Base-by-base conservation (phyloP, 805 yeast species). In the Cyberlindnera suaveolens region DNA sequence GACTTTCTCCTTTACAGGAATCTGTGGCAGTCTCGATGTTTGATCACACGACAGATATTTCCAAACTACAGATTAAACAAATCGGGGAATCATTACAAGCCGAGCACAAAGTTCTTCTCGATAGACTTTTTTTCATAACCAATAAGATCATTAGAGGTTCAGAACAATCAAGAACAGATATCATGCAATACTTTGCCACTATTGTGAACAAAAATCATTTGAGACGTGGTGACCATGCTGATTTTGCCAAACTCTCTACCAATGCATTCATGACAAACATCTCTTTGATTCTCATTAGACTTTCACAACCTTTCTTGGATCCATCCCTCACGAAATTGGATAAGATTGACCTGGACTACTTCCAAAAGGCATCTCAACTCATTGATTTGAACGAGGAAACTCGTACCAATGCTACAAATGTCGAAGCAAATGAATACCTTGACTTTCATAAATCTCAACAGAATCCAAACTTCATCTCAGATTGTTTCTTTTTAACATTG, bases 241-340 rank as follows among this genome's bases (percentile, higher is more conserved):
- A 83, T 53, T 74, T 77, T 11, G 67, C 70, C 14, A 74, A 78
- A 44, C 66, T 85, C 40, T 80, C 95, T 1, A 71, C 86, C 7
- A 88, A 91, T 66, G 88, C 88, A 1, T 74, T 93, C 48, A 84
- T 89, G 85, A 69, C 81, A 41, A 91, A 91, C 63, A 71, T 88
- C 15, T 70, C 89, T 1, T 58, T 78, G 47, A 68, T 90, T 1
- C 65, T 89, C 47, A 72, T 84, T 46, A 78, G 75, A 54, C 74
- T 93, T 46, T 81, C 95, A 31, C 77, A 80, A 57, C 99, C 99
- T 27, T 91, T 93, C 57, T 70, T 86, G 47, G 91, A 83, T 45
- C 72, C 79, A 1, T 64, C 74, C 3, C 83, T 71, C 48, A 59
- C 73, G 33, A 88, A 87, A 59, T 67, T 91, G 41, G 87, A 81